These are phyloP conservation scores for Datisca glomerata DNA, from an alignment of 306 rosid species.

Conservation along the genomic window DNA sequence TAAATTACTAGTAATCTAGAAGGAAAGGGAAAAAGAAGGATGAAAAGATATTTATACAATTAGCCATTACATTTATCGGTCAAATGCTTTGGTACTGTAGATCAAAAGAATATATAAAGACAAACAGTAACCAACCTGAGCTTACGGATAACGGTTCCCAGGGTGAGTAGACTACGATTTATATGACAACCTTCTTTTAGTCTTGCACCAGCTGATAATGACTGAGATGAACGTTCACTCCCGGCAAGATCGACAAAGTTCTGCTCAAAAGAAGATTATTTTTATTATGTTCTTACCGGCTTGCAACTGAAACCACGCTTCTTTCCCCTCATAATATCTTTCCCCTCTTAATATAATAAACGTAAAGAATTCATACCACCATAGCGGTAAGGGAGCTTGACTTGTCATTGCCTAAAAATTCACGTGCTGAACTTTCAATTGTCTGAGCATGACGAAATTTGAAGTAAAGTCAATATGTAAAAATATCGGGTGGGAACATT, in stretches of 20 bases:
- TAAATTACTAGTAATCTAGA: constrained; percentile 1
- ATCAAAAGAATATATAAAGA: constrained; percentile 2
- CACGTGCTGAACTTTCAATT: constrained; percentile 82
- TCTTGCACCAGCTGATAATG: constrained; percentile 1
- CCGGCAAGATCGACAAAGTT: constrained; percentile 5
- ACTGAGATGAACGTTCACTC: constrained; percentile 5
- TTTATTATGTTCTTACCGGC: not conserved
- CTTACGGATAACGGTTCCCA: constrained; percentile 70
- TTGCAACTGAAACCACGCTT: not conserved
- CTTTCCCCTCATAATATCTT: not conserved
- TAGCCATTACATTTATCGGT: not conserved
- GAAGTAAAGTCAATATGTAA: constrained; percentile 1
- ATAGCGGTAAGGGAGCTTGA: constrained; percentile 66
- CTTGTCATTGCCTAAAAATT: constrained; percentile 79
- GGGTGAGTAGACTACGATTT: constrained; percentile 2
- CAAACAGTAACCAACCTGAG: constrained; percentile 30
- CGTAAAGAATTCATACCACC: constrained; percentile 41
- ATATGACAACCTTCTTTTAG: constrained; percentile 6
- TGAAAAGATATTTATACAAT: not conserved
- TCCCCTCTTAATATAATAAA: not conserved
- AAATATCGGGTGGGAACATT: not conserved
- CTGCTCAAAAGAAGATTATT: not conserved
- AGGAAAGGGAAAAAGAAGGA: not conserved
- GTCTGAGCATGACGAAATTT: constrained; percentile 37
- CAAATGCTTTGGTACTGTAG: not conserved